phyloP scores from a whole-genome alignment of 2,329 filamentous ascomycete species.

The Aspergillus eucalypticola region DNA sequence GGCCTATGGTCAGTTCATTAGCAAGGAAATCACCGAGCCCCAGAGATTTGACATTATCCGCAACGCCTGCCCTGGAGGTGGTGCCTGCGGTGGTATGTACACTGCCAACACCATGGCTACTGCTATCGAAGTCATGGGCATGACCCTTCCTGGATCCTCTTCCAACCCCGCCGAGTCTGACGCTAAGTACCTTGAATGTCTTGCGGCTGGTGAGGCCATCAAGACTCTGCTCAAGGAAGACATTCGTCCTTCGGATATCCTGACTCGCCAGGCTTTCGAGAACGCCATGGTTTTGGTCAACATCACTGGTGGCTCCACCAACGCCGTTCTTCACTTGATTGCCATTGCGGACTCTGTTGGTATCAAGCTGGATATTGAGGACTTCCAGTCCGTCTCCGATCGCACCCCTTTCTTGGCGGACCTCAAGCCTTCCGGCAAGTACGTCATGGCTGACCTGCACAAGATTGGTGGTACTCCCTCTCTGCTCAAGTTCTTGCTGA shows the following conservation, averaged over 20 bases:
- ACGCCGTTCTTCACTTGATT: constrained; percentile 81
- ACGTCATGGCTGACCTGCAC: constrained; percentile 61
- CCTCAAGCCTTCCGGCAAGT: constrained; percentile 73
- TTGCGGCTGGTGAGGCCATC: constrained; percentile 70
- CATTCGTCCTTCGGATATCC: constrained; percentile 73
- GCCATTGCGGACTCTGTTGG: constrained; percentile 81
- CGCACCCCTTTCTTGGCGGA: constrained; percentile 78
- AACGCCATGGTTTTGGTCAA: constrained; percentile 82
- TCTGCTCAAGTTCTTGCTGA: constrained; percentile 59
- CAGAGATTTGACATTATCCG: constrained; percentile 93
- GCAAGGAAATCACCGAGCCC: constrained; percentile 86
- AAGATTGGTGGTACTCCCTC: constrained; percentile 59
- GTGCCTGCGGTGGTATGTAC: constrained; percentile 86
- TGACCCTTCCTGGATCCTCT: constrained; percentile 80
- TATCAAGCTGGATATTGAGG: constrained; percentile 79
- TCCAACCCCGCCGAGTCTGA: constrained; percentile 75
- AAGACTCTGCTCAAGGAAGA: constrained; percentile 73
- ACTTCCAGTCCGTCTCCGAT: constrained; percentile 82
- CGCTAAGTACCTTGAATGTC: constrained; percentile 72
- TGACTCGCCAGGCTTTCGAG: constrained; percentile 79
- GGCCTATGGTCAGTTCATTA: constrained; percentile 91
- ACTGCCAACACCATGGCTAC: constrained; percentile 77
- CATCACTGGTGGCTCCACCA: constrained; percentile 81
- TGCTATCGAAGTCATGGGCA: constrained; percentile 70
- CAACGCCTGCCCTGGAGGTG: constrained; percentile 80